Base-by-base conservation (phyloP, 345 rosid genomes). In the Eucalyptus pauciflora region DNA sequence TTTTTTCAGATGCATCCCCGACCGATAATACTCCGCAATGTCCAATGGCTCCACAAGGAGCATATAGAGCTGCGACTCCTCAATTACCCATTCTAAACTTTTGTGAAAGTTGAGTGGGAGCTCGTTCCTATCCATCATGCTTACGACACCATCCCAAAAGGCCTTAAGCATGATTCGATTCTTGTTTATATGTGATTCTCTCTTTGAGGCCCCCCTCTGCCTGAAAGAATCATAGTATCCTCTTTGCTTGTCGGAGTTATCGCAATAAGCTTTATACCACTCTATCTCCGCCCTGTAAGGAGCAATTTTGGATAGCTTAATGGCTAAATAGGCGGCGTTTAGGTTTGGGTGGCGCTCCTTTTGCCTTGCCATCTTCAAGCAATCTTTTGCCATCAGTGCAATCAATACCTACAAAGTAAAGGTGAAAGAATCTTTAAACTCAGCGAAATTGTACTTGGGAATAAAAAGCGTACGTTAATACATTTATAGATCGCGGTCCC, bases 41-140 rank as follows among this genome's bases (percentile, higher is more conserved):
- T 98, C 99, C 43, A 98, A 88, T 87, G 99, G 99, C 90, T 98
- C 99, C 8, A 95, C 94, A 6, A 95, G 94, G 52, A 98, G 99
- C 91, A 91, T 95, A 31, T 98, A 98, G 92, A 88, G 93, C 8
- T 94, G 98, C 4, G 98, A 91, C 60, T 94, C 67, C 14, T 60
- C 93, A 54, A 95, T 92, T 5, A 96, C 94, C 98, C 98, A 98
- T 88, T 96, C 95, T 4, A 4, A 87, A 24, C 95, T 87, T 13
- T 50, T 89, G 87, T 91, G 92, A 58, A 96, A 96, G 92, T 97
- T 98, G 86, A 90, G 93, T 81, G 99, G 99, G 24, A 98, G 94
- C 80, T 92, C 89, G 41, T 95, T 94, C 86, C 86, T 94, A 43
- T 96, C 96, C 64, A 94, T 24, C 98, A 95, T 96, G 24, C 60